These are phyloP conservation scores for Penicillium sp. DNA, from an alignment of 2,329 filamentous ascomycete genomes.

Conservation along the genomic window DNA sequence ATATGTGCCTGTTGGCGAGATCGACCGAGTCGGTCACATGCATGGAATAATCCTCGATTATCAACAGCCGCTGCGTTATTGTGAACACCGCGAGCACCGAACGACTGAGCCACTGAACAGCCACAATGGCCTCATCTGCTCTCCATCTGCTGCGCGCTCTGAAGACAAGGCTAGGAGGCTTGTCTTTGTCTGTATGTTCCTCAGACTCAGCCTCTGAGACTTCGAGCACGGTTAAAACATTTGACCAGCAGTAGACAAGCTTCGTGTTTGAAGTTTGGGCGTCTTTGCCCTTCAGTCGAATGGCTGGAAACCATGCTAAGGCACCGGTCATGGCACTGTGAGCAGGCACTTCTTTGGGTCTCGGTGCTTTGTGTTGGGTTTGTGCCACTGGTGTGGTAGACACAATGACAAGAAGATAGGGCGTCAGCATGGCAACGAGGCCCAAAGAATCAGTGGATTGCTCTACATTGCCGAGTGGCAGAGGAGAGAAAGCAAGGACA, in stretches of 20 bases:
- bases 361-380: conserved; percentile 89
- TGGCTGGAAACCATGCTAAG: conserved; percentile 94
- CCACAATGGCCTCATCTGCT: conserved; percentile 91
- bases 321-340: conserved; percentile 93
- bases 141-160: conserved; percentile 83
- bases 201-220: conserved; percentile 67
- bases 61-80: conserved; percentile 87
- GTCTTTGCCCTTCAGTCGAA: conserved; percentile 79
- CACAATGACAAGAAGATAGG: conserved; percentile 92
- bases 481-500: conserved; percentile 83
- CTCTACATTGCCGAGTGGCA: conserved; percentile 93
- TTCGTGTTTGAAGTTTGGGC: conserved; percentile 70
- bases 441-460: conserved; percentile 84
- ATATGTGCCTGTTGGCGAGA: conserved; percentile 86
- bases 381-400: conserved; percentile 95
- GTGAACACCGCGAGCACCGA: conserved; percentile 91
- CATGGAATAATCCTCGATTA: conserved; percentile 85
- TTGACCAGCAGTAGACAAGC: conserved; percentile 97
- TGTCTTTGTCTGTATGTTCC: conserved; percentile 66
- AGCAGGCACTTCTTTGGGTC: conserved; percentile 85
- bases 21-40: conserved; percentile 94
- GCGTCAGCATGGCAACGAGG: conserved; percentile 90
- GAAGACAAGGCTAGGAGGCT: conserved; percentile 76
- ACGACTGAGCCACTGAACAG: conserved; percentile 92
- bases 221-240: conserved; percentile 90